Percentiles rank a stretch among this genome's conserved stretches.
Conservation (phyloP, 2,329 filamentous ascomycete genomes). For the Sarocladium kiliense region DNA sequence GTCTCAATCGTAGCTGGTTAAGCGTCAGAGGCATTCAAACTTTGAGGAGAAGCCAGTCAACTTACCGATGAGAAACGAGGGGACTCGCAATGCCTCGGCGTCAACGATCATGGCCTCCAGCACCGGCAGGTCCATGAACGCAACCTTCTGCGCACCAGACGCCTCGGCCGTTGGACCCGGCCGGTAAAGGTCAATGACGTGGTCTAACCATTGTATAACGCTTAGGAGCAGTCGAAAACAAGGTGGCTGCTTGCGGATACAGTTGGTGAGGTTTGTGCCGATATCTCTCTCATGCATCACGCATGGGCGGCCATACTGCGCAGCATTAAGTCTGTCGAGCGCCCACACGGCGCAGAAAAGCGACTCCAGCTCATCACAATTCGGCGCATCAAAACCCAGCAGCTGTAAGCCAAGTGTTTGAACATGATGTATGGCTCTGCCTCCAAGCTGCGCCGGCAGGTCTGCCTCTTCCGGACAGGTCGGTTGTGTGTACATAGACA, state of each 20-base stretch:
- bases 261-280: slow-evolving; percentile 45
- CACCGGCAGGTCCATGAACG: slow-evolving; percentile 49
- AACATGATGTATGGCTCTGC: slow-evolving; percentile 50
- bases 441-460: slow-evolving; percentile 46
- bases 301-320: slow-evolving; percentile 55
- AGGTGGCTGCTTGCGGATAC: slow-evolving; percentile 44
- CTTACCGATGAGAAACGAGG: slow-evolving; percentile 44
- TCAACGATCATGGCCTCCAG: slow-evolving; percentile 54
- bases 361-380: slow-evolving; percentile 37
- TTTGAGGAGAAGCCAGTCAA: background rate
- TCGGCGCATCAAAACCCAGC: slow-evolving; percentile 31
- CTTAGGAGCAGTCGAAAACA: slow-evolving; percentile 53
- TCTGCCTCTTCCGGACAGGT: slow-evolving; percentile 48
- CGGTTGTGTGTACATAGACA: slow-evolving; percentile 57
- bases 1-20: slow-evolving; percentile 52
- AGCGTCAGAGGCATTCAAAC: slow-evolving; percentile 16
- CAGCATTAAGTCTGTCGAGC: slow-evolving; percentile 53
- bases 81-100: slow-evolving; percentile 43
- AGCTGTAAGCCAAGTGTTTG: slow-evolving; percentile 53
- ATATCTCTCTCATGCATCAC: slow-evolving; percentile 58
- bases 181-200: slow-evolving; percentile 56
- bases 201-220: slow-evolving; percentile 50
- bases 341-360: slow-evolving; percentile 58
- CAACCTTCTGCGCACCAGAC: slow-evolving; percentile 35
- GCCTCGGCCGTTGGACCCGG: slow-evolving; percentile 40